Percentiles rank a stretch among this genome's conserved stretches.
phyloP scores from a whole-genome alignment of 2,329 filamentous ascomycete genomes.

The Ophiostoma australiae region DNA sequence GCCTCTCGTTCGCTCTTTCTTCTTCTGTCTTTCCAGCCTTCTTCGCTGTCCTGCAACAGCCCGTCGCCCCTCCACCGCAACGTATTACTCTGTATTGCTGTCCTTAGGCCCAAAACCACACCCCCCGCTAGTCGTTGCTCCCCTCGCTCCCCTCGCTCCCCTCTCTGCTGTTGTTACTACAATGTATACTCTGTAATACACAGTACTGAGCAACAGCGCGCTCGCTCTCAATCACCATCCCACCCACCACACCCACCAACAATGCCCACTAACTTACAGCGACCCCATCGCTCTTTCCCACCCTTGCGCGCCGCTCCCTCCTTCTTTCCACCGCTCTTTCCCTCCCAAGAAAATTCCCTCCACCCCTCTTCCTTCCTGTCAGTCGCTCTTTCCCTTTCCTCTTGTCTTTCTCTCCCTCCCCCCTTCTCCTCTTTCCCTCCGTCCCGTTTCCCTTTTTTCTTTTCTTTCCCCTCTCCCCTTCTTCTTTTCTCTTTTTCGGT shows the following conservation, averaged over 20 bases:
- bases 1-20: slow-evolving; percentile 15
- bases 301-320: slow-evolving; percentile 24
- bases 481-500: slow-evolving; percentile 20
- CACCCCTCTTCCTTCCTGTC: slow-evolving; percentile 28
- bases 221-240: slow-evolving; percentile 2
- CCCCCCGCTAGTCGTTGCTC: slow-evolving; percentile 25
- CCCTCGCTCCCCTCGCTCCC: slow-evolving; percentile 25
- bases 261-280: slow-evolving; percentile 15
- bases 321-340: slow-evolving; percentile 28
- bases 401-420: slow-evolving; percentile 28
- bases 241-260: slow-evolving; percentile 15
- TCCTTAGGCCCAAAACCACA: slow-evolving; percentile 1
- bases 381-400: slow-evolving; percentile 26
- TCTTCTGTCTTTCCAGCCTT: background rate
- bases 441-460: slow-evolving; percentile 22
- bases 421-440: slow-evolving; percentile 31
- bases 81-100: background rate
- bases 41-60: background rate
- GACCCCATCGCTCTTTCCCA: slow-evolving; percentile 23
- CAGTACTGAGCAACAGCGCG: background rate
- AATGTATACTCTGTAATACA: slow-evolving; percentile 30
- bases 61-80: slow-evolving; percentile 10
- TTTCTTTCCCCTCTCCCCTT: slow-evolving; percentile 22
- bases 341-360: slow-evolving; percentile 27
- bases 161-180: slow-evolving; percentile 31